Percentiles rank a stretch among this genome's conserved stretches.
Evolutionary conservation across 2,329 filamentous ascomycete species (phyloP).

Genomic region (Cladosporium sp.): DNA sequence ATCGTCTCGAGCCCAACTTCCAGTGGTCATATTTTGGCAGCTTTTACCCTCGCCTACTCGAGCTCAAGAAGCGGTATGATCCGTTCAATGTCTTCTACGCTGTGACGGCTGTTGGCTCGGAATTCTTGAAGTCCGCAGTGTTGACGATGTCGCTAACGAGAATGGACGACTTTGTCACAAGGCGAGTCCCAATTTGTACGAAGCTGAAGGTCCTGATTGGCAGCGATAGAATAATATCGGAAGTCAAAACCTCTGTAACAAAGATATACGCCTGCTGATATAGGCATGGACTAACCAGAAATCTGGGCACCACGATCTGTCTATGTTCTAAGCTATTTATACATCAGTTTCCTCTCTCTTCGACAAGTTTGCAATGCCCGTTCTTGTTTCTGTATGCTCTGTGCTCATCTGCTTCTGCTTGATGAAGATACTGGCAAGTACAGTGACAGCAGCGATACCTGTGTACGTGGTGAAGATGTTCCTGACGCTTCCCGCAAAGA

Average conservation of each 20-base stretch:
- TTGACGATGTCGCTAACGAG: conserved; percentile 10
- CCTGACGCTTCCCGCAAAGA: conserved; percentile 53
- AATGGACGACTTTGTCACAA: conserved; percentile 14
- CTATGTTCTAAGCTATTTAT: neutral
- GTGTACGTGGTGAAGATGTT: conserved; percentile 55
- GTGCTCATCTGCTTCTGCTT: conserved; percentile 48
- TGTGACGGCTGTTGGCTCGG: conserved; percentile 16
- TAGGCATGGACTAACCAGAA: neutral
- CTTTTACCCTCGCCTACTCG: conserved; percentile 35
- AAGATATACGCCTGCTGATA: no score
- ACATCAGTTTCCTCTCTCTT: neutral
- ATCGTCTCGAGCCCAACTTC: conserved; percentile 27
- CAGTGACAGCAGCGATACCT: conserved; percentile 43
- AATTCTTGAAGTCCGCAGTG: conserved; percentile 19
- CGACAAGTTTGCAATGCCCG: conserved; percentile 40
- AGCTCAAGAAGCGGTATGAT: conserved; percentile 38
- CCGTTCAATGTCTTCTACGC: conserved; percentile 33
- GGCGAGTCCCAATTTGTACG: conserved; percentile 1
- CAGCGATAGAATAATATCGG: neutral
- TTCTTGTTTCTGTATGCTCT: conserved; percentile 56
- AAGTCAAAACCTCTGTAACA: neutral
- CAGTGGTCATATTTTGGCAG: conserved; percentile 36
- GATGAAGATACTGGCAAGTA: conserved; percentile 50
- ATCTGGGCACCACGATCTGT: neutral
- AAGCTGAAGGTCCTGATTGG: conserved; percentile 6